A percentile compares a stretch with the other conserved stretches of the same genome.
phyloP scores from a whole-genome alignment of 1,284 basidiomycete species.

The Sporisorium sorghi region DNA sequence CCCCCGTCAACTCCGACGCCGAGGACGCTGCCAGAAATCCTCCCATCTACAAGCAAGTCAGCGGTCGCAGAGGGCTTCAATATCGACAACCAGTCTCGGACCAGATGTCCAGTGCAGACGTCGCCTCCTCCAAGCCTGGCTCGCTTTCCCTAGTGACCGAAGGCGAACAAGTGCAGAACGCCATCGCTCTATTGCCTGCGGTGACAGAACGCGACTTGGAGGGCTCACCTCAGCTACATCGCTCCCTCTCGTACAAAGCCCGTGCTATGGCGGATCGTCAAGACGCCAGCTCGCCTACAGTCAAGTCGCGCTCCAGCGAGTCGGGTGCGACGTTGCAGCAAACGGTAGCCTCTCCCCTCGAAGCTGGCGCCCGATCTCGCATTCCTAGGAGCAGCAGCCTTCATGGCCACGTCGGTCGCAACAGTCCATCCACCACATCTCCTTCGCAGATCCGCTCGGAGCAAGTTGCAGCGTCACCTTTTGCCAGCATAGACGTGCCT shows the following conservation, averaged over 20 bases:
- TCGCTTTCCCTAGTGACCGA: neutral
- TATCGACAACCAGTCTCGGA: conserved; percentile 16
- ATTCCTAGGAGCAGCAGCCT: conserved; percentile 46
- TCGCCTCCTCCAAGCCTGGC: neutral
- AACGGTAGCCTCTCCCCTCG: neutral
- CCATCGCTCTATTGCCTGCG: conserved; percentile 18
- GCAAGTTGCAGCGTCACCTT: conserved; percentile 7
- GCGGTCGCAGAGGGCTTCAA: conserved; percentile 35
- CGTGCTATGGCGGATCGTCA: neutral
- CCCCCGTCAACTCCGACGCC: conserved; percentile 13
- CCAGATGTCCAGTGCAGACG: neutral
- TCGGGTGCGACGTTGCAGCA: neutral
- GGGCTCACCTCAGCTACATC: neutral
- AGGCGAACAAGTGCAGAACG: conserved; percentile 1
- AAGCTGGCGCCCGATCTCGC: neutral
- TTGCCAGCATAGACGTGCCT: neutral
- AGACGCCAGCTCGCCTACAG: neutral
- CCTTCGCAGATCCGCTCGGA: neutral
- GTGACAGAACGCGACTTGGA: conserved; percentile 33
- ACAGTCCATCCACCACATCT: neutral
- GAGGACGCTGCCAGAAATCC: conserved; percentile 16
- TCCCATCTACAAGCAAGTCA: conserved; percentile 36
- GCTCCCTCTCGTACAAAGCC: conserved; percentile 1
- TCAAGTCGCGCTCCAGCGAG: neutral
- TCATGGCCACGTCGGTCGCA: conserved; percentile 15